Percentiles rank a stretch among this genome's conserved stretches.
Evolutionary conservation across 208 protist species (phyloP).

Genomic region (Leishmania guyanensis): DNA sequence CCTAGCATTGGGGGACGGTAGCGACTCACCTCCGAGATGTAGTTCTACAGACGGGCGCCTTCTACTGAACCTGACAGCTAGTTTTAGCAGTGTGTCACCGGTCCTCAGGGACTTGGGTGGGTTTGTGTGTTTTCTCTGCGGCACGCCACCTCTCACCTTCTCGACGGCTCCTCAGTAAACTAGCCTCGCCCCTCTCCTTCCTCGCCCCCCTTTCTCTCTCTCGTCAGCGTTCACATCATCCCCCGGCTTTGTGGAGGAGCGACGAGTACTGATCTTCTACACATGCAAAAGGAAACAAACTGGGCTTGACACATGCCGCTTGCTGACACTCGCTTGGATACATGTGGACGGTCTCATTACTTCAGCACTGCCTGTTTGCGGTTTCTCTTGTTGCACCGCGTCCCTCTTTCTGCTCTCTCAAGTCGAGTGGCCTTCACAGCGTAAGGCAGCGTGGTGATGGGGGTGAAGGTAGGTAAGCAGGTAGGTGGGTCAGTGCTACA

Average conservation of each 20-base stretch:
- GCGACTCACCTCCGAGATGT: neutral
- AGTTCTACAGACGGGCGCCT: neutral
- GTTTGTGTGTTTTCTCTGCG: neutral
- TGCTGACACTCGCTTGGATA: neutral
- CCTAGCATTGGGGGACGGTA: slow-evolving; percentile 7
- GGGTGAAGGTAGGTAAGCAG: neutral
- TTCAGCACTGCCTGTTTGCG: neutral
- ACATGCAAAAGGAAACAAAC: neutral
- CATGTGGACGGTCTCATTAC: neutral
- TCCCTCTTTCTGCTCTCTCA: neutral
- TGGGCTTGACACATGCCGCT: neutral
- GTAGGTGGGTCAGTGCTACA: neutral
- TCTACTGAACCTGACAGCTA: neutral
- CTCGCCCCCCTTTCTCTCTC: neutral
- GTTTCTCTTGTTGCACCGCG: neutral
- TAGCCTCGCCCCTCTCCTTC: neutral
- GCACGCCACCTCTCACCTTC: neutral
- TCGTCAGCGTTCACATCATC: neutral
- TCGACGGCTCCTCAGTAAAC: neutral
- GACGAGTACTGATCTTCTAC: neutral
- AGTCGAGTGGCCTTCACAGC: neutral
- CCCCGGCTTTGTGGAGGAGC: neutral
- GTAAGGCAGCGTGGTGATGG: neutral
- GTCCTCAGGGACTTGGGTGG: neutral
- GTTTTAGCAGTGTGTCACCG: neutral